Base-by-base conservation (phyloP, 352 stramenopile species). In the Phytophthora constricta region DNA sequence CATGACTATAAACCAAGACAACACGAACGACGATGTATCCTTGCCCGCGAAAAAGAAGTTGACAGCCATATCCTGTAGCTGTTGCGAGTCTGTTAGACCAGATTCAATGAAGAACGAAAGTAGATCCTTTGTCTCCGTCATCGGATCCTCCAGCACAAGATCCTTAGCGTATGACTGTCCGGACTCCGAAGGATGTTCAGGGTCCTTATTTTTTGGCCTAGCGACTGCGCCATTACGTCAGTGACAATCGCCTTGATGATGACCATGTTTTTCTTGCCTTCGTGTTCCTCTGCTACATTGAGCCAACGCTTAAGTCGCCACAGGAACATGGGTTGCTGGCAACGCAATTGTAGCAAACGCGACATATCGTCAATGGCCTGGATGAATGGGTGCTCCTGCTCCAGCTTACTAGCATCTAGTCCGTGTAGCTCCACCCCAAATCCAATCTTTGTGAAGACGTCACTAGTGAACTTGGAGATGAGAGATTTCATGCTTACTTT, bases 31-130 rank as follows among this genome's bases (percentile, higher is more conserved):
- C 14, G 86, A 92, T 9, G 89, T 94, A 53, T 93, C 88, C 4
- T 88, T 81, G 11, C 87, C 84, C 1, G 80, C 87, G 8, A 89
- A 76, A 52, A 97, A 81, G 54, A 96, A 93, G 57, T 86, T 93
- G 25, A 94, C 62, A 10, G 86, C 77, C 57, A 95, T 88, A 67
- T 96, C 82, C 25, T 86, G 81, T 4, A 93, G 47, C 41, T 84
- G 68, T 27, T 66, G 58, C 1, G 70, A 42, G 39, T 82, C 63
- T 7, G 69, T 65, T 11, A 64, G 51, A 17, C 46, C 60, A 10
- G 39, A 65, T 16, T 71, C 58, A 13, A 89, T 55, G 45, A 89
- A 87, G 19, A 90, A 69, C 26, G 65, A 75, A 8, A 90, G 48
- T 10, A 90, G 54, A 54, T 89, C 74, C 0, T 63, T 63, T 16